phyloP scores from a whole-genome alignment of 2,329 filamentous ascomycete genomes.

The Curvularia verruculosa region DNA sequence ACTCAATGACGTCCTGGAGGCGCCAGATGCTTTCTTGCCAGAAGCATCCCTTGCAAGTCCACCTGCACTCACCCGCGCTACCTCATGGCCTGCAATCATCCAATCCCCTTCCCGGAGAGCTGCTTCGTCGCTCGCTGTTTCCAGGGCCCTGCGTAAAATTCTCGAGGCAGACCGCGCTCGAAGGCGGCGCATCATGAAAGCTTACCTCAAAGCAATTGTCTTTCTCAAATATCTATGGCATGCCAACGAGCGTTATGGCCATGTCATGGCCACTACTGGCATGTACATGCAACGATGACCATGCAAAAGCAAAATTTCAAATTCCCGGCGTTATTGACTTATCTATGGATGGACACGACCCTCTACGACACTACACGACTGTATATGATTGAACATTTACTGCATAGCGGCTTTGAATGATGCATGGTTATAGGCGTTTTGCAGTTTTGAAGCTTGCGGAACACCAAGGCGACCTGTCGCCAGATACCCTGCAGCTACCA shows the following conservation, averaged over 20 bases:
- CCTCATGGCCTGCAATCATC: conserved; percentile 30
- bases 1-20: conserved; percentile 25
- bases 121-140: conserved; percentile 24
- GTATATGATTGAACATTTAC: conserved; percentile 11
- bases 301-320: not conserved
- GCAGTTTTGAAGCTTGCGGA: not conserved
- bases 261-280: conserved; percentile 34
- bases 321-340: not conserved
- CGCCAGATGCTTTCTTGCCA: conserved; percentile 26
- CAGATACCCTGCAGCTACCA: not conserved
- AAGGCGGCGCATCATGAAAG: conserved; percentile 25
- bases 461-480: not conserved
- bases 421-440: conserved; percentile 12
- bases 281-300: conserved; percentile 34
- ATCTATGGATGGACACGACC: not conserved
- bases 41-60: conserved; percentile 26
- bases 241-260: conserved; percentile 35
- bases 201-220: conserved; percentile 34
- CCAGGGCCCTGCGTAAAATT: conserved; percentile 29
- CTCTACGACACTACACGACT: not conserved
- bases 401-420: conserved; percentile 5
- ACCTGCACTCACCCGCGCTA: conserved; percentile 26
- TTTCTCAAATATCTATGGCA: conserved; percentile 32
- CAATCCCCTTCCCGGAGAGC: conserved; percentile 26
- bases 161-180: conserved; percentile 32